Base-by-base conservation (phyloP, 2,329 filamentous ascomycete species). In the Ascochyta rabiei region DNA sequence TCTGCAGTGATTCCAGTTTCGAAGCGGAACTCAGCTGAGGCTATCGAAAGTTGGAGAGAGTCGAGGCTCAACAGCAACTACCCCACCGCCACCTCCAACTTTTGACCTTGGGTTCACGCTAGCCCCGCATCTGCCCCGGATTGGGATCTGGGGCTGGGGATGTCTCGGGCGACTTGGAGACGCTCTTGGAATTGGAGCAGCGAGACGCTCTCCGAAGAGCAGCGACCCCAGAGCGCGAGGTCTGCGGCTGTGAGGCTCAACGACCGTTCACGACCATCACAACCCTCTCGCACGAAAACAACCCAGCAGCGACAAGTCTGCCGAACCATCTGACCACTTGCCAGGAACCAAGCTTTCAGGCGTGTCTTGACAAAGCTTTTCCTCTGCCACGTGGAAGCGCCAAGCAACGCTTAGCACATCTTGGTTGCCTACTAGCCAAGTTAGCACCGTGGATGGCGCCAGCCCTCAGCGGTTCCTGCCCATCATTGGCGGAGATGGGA, bases 361-460 rank as follows among this genome's bases (percentile, higher is more conserved):
- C 47, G 40, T 31, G 16, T 37, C 47, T 62, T 56, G 44, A 47
- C 60, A 60, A 62, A 63, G 59, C 63, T 64, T 64, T 56, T 57
- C 9, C 39, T 15, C 7, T 21, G 44, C 45, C 33, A 26, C 23
- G 33, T 42, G 28, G n/a, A 23, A 12, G 44, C 37, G 57, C 56
- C 50, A 61, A 62, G 62, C 9, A 48, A 59, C 56, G 62, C 62
- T 62, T 64, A 57, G 45, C 39, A 50, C 21, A 12, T 47, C 61
- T 62, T 64, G 46, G 48, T 41, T 4, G n/a, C 12, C 10, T 8
- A 26, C 28, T 54, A 49, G 35, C 18, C 5, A 3, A 16, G 24
- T 26, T 16, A 41, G 10, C 37, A 34, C 15, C 21, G 37, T 3
- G 21, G 21, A 10, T 40, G 34, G 45, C 34, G 34, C 47, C 41